phyloP scores from a whole-genome alignment of 768 basidiomycete species.

The Xerocomellus chrysenteron region DNA sequence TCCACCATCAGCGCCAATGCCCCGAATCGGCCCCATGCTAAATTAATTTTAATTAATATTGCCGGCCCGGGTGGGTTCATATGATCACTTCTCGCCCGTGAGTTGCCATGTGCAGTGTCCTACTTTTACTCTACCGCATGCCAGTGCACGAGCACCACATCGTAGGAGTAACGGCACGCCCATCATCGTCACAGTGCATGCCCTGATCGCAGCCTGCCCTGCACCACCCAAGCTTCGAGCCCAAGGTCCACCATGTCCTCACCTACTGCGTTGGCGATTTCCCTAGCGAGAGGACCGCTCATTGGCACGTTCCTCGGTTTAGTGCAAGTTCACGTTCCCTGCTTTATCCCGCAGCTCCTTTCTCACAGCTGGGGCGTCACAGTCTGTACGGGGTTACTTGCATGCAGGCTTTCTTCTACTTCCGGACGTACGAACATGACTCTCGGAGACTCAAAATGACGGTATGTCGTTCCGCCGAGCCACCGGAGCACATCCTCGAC shows the following conservation, averaged over 20 bases:
- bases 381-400: constrained; percentile 32
- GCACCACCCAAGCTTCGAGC: not conserved
- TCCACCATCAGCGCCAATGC: not conserved
- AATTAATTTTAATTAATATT: not conserved
- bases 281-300: constrained; percentile 27
- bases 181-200: not conserved
- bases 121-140: not conserved
- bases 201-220: not conserved
- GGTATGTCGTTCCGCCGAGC: constrained; percentile 11
- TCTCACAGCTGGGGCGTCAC: not conserved
- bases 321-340: constrained; percentile 10
- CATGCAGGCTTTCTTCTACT: constrained; percentile 30
- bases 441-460: constrained; percentile 17
- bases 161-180: not conserved
- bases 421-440: constrained; percentile 23
- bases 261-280: not conserved
- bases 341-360: not conserved
- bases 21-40: not conserved
- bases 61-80: not conserved
- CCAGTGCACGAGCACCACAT: not conserved
- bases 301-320: constrained; percentile 26
- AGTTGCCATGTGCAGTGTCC: not conserved
- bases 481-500: not conserved
- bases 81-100: not conserved
- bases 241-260: constrained; percentile 9